phyloP scores from a whole-genome alignment of 352 stramenopile genomes.

The Chrysophaeum taylorii region DNA sequence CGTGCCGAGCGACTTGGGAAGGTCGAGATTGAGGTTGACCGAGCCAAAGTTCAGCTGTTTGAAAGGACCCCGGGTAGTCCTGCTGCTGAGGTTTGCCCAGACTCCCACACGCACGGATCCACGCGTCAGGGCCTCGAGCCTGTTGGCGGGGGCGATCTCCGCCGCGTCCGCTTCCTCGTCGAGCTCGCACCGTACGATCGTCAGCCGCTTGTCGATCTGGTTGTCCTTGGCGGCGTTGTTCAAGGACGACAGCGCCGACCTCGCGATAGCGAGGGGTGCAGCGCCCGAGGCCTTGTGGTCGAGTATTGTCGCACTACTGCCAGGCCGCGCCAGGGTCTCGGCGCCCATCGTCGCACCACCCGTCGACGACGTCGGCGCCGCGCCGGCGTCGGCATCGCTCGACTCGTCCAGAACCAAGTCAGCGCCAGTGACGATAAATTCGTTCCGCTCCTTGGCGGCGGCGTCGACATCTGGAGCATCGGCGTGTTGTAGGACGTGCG shows the following conservation, averaged over 20 bases:
- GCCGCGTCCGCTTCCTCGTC: neutral
- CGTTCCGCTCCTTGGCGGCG: neutral
- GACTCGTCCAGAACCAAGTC: neutral
- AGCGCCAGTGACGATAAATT: neutral
- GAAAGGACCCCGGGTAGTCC: neutral
- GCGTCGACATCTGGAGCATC: neutral
- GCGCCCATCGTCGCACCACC: neutral
- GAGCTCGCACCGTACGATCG: too few species aligned
- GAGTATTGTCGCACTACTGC: too few species aligned
- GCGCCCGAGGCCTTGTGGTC: neutral
- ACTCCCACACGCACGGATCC: too few species aligned
- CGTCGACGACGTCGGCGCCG: neutral
- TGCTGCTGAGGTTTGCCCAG: constrained; percentile 6
- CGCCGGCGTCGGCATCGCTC: neutral
- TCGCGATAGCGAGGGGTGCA: neutral
- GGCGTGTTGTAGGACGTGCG: neutral
- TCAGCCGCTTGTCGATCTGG: too few species aligned
- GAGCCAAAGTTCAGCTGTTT: neutral
- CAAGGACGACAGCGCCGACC: neutral
- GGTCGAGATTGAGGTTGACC: neutral
- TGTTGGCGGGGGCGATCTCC: neutral
- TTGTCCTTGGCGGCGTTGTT: neutral
- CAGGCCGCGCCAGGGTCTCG: neutral
- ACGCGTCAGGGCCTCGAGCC: too few species aligned
- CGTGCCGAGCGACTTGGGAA: constrained; percentile 2